Evolutionary conservation across 345 rosid genomes (phyloP), one percentile per base, ranked within the genome.

Genomic region (Erucastrum elatum): DNA sequence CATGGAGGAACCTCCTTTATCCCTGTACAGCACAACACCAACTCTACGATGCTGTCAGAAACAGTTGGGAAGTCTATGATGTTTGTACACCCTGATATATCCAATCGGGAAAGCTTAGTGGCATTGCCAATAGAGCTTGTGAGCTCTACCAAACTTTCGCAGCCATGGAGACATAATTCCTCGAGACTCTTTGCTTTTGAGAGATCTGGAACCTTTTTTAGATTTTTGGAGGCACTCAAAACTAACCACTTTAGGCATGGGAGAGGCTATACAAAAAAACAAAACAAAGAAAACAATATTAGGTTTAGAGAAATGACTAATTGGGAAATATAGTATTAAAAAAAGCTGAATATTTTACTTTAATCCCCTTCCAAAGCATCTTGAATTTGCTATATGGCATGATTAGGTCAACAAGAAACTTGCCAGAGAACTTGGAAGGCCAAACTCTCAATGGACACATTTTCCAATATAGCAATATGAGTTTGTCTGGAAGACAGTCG

Each of bases 41-140:
- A 49, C 27, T 39, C 27, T 27, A 8, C 7, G 4, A 72, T 46
- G 68, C 29, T 60, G 59, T 62, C 11, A 27, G 62, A 61, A 74
- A 74, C 70, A 49, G 49, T 11, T 66, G 84, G 80, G n/a, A 84
- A 80, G 7, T 17, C 41, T 35, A 15, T 37, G n/a, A 84, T 71
- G 0, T n/a, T 70, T 12, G 1, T 26, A 35, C 84, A 77, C 4
- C 26, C 1, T 3, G 0, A 1, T 64, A 84, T 27, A 66, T 37
- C 26, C 27, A 84, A 44, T 4, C 0, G 0, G 0, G 0, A 4
- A 15, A 74, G 80, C n/a, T 71, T 61, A 15, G 60, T 61, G 4
- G 76, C 76, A 15, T 61, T 72, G 2, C 60, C 76, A 41, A 72
- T 29, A 41, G 44, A 72, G 68, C 1, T 15, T 17, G 59, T 27